phyloP scores from a whole-genome alignment of 768 basidiomycete species.

The Daedaleopsis sinensis region DNA sequence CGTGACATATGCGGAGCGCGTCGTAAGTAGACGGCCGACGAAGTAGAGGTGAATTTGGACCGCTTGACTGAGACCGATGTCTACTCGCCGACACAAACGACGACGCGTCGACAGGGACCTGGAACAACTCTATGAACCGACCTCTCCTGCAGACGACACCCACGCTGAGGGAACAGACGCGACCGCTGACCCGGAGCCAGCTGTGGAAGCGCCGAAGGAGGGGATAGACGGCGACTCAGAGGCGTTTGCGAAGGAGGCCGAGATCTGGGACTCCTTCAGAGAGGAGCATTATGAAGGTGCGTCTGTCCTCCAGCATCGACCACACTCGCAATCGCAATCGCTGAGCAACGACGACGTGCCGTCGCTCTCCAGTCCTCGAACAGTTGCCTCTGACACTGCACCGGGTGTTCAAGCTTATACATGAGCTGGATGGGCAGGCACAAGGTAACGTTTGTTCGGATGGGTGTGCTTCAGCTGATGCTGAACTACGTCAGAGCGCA shows the following conservation, averaged over 20 bases:
- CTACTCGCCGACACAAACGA: conserved; percentile 14
- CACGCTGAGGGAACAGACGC: not conserved
- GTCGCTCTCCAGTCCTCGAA: conserved; percentile 61
- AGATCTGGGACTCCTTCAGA: conserved; percentile 73
- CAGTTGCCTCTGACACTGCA: conserved; percentile 78
- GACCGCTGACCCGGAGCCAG: not conserved
- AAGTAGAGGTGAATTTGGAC: not conserved
- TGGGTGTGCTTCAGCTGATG: not conserved
- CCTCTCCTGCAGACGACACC: not conserved
- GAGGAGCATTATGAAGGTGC: conserved; percentile 82
- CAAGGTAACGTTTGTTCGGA: conserved; percentile 40
- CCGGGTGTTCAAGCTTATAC: conserved; percentile 68
- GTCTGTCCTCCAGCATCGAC: conserved; percentile 11
- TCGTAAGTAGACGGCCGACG: not conserved
- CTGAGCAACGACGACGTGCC: not conserved
- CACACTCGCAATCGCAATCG: not conserved
- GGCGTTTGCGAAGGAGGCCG: conserved; percentile 49
- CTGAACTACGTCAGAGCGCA: conserved; percentile 36
- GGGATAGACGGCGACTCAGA: not conserved
- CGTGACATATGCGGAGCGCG: too few relatives aligned
- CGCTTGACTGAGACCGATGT: conserved; percentile 1
- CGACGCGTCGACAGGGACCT: conserved; percentile 9
- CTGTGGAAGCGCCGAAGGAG: not conserved
- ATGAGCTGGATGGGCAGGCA: conserved; percentile 72
- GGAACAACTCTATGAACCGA: not conserved